Percentiles rank a stretch among this genome's conserved stretches.
Evolutionary conservation across 2,329 filamentous ascomycete species (phyloP).

Genomic region (Metarhizium sp.): DNA sequence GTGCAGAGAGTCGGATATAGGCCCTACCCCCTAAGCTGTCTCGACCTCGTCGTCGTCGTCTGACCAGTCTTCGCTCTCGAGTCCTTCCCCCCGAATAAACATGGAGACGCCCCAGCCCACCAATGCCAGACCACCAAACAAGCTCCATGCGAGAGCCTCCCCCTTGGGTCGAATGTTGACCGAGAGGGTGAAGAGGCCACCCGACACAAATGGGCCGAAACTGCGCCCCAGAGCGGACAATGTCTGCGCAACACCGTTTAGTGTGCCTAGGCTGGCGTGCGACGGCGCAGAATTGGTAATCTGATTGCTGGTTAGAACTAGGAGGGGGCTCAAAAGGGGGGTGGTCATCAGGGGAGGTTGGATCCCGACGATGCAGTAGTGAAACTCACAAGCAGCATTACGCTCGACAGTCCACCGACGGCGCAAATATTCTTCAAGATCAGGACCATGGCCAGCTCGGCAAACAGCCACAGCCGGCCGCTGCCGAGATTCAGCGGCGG

Average conservation of each 20-base stretch:
- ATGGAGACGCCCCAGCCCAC: constrained; percentile 73
- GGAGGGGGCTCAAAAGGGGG: not conserved
- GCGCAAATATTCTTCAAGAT: constrained; percentile 85
- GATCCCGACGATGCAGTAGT: too few species aligned
- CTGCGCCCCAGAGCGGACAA: constrained; percentile 85
- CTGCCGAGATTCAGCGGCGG: constrained; percentile 47
- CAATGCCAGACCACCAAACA: constrained; percentile 78
- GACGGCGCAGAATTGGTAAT: constrained; percentile 91
- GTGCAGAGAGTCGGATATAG: constrained; percentile 2
- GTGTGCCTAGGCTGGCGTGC: constrained; percentile 72
- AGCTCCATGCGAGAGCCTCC: constrained; percentile 74
- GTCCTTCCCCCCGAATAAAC: constrained; percentile 56
- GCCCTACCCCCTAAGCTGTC: not conserved
- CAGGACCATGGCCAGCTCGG: constrained; percentile 70
- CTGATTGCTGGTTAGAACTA: constrained; percentile 30
- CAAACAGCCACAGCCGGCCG: constrained; percentile 63
- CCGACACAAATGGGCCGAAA: constrained; percentile 79
- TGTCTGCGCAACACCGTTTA: constrained; percentile 91
- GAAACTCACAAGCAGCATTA: constrained; percentile 66
- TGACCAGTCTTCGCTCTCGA: constrained; percentile 50
- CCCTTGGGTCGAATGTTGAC: constrained; percentile 68
- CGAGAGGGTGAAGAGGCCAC: constrained; percentile 74
- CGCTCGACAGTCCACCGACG: constrained; percentile 82
- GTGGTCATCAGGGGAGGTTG: not conserved
- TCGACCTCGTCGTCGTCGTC: constrained; percentile 20